These are phyloP conservation scores for Escallonia rubra DNA, from an alignment of 129 eudicot genomes.

Conservation along the genomic window DNA sequence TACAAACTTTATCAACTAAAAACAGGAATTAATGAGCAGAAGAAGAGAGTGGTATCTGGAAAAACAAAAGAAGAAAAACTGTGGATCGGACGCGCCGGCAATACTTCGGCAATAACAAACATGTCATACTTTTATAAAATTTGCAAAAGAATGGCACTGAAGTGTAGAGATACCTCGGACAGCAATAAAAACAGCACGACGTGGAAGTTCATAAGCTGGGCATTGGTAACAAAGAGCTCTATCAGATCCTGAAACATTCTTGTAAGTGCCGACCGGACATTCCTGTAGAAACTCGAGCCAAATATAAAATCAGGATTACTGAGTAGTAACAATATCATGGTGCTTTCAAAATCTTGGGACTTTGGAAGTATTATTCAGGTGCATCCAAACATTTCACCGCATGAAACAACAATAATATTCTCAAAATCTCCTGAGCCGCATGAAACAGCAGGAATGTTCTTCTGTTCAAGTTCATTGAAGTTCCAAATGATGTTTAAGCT, in stretches of 20 bases:
- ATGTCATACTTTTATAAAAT: background rate
- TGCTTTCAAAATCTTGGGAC: no score
- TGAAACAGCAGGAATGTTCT: no score
- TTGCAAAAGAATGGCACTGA: background rate
- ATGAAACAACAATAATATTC: no score
- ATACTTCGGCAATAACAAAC: background rate
- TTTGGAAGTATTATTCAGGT: no score
- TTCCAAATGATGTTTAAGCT: no score
- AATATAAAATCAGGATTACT: background rate
- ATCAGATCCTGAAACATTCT: conserved; percentile 88
- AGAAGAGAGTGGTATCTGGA: background rate
- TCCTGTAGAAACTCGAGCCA: conserved; percentile 45
- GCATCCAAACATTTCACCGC: no score
- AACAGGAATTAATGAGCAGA: conserved; percentile 2
- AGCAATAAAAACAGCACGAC: conserved; percentile 59
- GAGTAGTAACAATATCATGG: no score
- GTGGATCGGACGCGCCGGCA: background rate
- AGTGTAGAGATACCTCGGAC: conserved; percentile 65
- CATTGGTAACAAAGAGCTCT: conserved; percentile 61
- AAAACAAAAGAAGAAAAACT: background rate
- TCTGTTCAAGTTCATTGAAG: background rate
- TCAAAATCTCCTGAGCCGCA: no score
- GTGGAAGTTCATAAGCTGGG: conserved; percentile 81
- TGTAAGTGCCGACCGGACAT: conserved; percentile 92
- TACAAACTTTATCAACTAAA: conserved; percentile 1